These are phyloP conservation scores for Mycena haematopus DNA, from an alignment of 768 basidiomycete species.

Conservation along the genomic window DNA sequence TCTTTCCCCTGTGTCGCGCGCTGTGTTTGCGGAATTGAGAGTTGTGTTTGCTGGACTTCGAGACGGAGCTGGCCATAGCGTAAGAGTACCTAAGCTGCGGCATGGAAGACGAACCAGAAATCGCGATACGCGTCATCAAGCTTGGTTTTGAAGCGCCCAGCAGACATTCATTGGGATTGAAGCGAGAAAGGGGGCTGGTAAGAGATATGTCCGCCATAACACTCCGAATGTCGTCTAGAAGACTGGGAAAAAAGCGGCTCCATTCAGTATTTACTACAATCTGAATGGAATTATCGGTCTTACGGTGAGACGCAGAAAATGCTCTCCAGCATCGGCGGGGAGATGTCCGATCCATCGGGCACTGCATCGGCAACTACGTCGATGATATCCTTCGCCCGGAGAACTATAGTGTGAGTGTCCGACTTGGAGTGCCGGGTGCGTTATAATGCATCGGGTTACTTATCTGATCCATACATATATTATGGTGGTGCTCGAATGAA, in stretches of 20 bases:
- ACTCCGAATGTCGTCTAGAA: background rate
- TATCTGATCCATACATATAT: too few species aligned
- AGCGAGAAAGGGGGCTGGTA: background rate
- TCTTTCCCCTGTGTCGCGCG: too few species aligned
- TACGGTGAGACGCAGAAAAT: background rate
- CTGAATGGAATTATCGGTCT: background rate
- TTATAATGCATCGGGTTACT: background rate
- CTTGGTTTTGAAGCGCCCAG: background rate
- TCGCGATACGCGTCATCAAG: constrained; percentile 1
- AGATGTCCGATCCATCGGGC: background rate
- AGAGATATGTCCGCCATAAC: background rate
- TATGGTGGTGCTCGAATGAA: background rate
- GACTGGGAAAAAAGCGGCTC: background rate
- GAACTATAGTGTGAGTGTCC: background rate
- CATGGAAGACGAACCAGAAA: background rate
- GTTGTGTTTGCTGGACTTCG: constrained; percentile 1
- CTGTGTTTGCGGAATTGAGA: background rate
- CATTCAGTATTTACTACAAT: background rate
- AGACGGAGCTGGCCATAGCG: background rate
- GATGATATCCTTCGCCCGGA: background rate
- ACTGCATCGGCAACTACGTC: constrained; percentile 8
- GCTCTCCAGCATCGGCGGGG: background rate
- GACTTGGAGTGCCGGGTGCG: constrained; percentile 5
- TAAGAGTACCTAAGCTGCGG: too few species aligned
- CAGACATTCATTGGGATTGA: constrained; percentile 2